Base-by-base conservation (phyloP, 371 early-diverging fungal species). In the Saksenaea vasiformis region DNA sequence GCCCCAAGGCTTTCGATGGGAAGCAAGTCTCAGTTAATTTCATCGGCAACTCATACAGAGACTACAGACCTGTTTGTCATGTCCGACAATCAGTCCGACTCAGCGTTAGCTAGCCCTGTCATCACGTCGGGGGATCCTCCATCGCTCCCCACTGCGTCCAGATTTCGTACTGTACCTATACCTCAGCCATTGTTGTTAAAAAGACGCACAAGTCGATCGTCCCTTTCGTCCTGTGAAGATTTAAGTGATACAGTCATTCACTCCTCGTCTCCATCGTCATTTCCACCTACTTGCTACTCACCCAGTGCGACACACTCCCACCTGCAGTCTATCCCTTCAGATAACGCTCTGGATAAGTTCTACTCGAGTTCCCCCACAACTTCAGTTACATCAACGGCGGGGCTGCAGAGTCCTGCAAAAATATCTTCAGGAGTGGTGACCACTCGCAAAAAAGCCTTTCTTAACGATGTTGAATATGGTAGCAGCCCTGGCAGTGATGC, bases 121-220 rank as follows among this genome's bases (percentile, higher is more conserved):
- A 47, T 22, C 51, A 47, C 24, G 51, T 47, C 51, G 51, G 51
- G 51, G 51, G 51, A 47, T 17, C 24, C 51, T 22, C 61, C 53
- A 53, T 22, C 15, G 47, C 44, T 31, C 61, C 58, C 26, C 19
- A 22, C 51, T 4, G 10, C 51, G 17, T 47, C 65, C 14, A 73
- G 72, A 66, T 38, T 76, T 22, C 64, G 68, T 28, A 76, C 70
- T 63, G 74, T 79, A 1, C 79, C 79, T 38, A 79, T 79, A 58
- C 79, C 79, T 7, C 76, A 76, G 14, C 76, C 79, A 53, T 57
- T 78, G 28, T 62, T 76, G 26, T 38, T 78, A 19, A 78, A 78
- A 36, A 58, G 76, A 27, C 74, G 72, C 13, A 67, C 74, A 5
- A 78, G 79, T 44, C 63, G 67, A 64, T 70, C 72, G 1, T 76